These are phyloP conservation scores for Moniliophthora roreri DNA, from an alignment of 1,284 basidiomycete genomes.

Conservation along the genomic window DNA sequence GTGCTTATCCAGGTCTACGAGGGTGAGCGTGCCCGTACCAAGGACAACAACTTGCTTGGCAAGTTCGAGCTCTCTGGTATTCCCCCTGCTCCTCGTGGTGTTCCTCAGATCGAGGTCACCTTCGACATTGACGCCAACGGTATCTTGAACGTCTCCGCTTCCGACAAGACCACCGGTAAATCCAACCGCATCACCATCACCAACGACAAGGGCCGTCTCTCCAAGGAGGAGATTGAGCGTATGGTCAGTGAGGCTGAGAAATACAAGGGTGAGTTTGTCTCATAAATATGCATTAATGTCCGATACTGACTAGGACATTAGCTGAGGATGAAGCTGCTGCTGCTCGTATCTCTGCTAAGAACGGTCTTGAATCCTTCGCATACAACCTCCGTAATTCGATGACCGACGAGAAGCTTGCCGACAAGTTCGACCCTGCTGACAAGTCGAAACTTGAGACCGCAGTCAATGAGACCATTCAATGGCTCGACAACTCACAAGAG, in stretches of 20 bases:
- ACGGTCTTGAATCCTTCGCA: slow-evolving; percentile 88
- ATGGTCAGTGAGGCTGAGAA: slow-evolving; percentile 83
- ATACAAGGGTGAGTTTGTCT: slow-evolving; percentile 54
- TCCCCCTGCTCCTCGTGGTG: slow-evolving; percentile 97
- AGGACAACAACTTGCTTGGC: slow-evolving; percentile 99
- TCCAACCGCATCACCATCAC: slow-evolving; percentile 88
- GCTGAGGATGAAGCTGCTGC: slow-evolving; percentile 83
- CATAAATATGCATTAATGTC: neutral
- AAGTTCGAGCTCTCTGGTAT: slow-evolving; percentile 99
- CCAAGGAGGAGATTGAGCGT: slow-evolving; percentile 86
- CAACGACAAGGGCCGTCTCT: slow-evolving; percentile 86
- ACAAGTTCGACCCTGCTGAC: slow-evolving; percentile 89
- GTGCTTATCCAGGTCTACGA: slow-evolving; percentile 99
- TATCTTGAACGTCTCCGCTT: slow-evolving; percentile 95
- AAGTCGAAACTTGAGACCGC: slow-evolving; percentile 84
- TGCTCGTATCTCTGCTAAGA: slow-evolving; percentile 86
- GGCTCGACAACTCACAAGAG: slow-evolving; percentile 90
- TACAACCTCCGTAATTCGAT: slow-evolving; percentile 97
- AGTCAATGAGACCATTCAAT: slow-evolving; percentile 85
- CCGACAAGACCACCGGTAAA: slow-evolving; percentile 98
- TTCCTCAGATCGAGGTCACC: slow-evolving; percentile 97
- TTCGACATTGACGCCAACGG: slow-evolving; percentile 99
- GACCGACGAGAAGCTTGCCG: slow-evolving; percentile 80
- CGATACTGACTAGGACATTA: slow-evolving; percentile 28
- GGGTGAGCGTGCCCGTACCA: slow-evolving; percentile 98